Base-by-base conservation (phyloP, 208 protist species). In the Vickermania spadyakhi region DNA sequence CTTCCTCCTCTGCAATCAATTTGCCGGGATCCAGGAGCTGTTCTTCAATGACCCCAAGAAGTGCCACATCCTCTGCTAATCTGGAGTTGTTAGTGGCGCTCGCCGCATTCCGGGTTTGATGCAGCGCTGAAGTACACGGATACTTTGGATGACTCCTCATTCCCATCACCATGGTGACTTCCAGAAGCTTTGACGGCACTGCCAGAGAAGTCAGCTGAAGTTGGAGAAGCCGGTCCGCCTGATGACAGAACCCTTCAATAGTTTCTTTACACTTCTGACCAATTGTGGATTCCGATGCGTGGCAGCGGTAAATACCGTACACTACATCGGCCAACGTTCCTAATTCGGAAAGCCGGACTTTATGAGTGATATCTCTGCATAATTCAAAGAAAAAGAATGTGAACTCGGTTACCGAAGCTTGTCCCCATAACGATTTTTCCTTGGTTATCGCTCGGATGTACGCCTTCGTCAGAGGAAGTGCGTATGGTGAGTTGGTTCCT, bases 101-200 rank as follows among this genome's bases (percentile, higher is more conserved):
- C 1, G 64, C 3, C 28, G 51, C 62, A 42, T 73, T 75, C 11
- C 77, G 74, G 11, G 72, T 64, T 49, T 59, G 62, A 52, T 73
- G 72, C 49, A 90, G 62, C 28, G 72, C 67, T 2, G 60, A 50
- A 28, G 69, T 73, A 21, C 55, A 53, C 0, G 69, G 66, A 62
- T 81, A 85, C 22, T 60, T 54, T 18, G 42, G 54, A 11, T 78
- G 45, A 4, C 26, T 50, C 11, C 81, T 72, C 81, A 92, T 88
- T 41, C 73, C 75, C 22, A 92, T 68, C 55, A 92, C 65, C 28
- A 92, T 56, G n/a, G 76, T 86, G 52, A 70, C 53, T 62, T 92
- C 81, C 42, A 92, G 66, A 25, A 92, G 41, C 18, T 68, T 64
- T 2, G 72, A 75, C 11, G 69, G 62, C 5, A 68, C 28, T 28